Conservation (phyloP, 768 basidiomycete species). For the Hydnomerulius pinastri region DNA sequence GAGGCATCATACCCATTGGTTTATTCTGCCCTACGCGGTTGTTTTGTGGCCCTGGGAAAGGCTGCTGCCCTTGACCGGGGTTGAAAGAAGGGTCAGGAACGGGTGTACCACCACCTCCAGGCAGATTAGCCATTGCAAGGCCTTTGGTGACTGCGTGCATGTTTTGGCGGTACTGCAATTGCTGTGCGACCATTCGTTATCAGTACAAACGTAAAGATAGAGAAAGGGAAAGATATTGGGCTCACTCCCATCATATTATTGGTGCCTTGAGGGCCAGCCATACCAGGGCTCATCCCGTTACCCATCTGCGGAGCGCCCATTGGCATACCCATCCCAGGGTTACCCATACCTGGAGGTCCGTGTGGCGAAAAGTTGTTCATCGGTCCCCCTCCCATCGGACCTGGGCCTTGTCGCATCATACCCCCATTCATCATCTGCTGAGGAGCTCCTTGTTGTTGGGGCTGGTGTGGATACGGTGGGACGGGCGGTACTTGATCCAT, state of each 20-base stretch:
- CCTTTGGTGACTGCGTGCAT: conserved; percentile 39
- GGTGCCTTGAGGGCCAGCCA: conserved; percentile 32
- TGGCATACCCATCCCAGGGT: conserved; percentile 33
- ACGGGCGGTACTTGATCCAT: conserved; percentile 44
- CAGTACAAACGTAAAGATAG: conserved; percentile 9
- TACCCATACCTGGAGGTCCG: conserved; percentile 31
- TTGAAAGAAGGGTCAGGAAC: conserved; percentile 46
- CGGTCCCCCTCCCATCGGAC: conserved; percentile 32
- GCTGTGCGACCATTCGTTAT: conserved; percentile 17
- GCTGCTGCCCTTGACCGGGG: conserved; percentile 33
- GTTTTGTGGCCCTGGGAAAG: conserved; percentile 36
- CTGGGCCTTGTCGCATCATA: conserved; percentile 40
- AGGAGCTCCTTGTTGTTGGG: conserved; percentile 38
- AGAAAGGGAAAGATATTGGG: not conserved
- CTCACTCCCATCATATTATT: conserved; percentile 33
- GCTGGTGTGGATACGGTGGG: conserved; percentile 35
- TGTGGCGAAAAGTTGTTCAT: conserved; percentile 37
- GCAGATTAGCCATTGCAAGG: conserved; percentile 29
- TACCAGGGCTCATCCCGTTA: conserved; percentile 36
- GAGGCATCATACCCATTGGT: conserved; percentile 48
- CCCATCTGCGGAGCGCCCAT: conserved; percentile 36
- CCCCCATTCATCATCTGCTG: conserved; percentile 42
- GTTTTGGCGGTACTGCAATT: conserved; percentile 39
- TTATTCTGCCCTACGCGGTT: conserved; percentile 32
- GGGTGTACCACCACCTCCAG: conserved; percentile 45